These are phyloP conservation scores for Aspergillus brunneoviolaceus DNA, from an alignment of 2,329 filamentous ascomycete species.

Conservation along the genomic window DNA sequence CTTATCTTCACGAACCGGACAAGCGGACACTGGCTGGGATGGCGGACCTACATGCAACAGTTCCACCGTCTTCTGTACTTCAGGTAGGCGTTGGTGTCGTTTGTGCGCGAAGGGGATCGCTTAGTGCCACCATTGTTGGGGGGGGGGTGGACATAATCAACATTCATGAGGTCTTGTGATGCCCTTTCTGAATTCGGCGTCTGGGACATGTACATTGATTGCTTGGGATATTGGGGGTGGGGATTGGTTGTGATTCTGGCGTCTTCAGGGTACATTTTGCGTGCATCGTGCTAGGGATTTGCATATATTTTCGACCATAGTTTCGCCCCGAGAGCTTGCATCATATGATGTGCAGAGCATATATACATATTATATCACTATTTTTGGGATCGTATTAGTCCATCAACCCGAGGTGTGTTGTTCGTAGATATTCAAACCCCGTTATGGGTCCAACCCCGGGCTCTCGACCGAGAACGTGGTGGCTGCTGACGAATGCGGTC, in stretches of 20 bases:
- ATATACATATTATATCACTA: not conserved
- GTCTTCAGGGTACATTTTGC: slow-evolving; percentile 19
- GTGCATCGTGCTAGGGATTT: slow-evolving; percentile 11
- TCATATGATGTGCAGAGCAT: slow-evolving; percentile 4
- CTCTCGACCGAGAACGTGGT: slow-evolving; percentile 3
- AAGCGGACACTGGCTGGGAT: slow-evolving; percentile 2
- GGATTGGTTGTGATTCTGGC: slow-evolving; percentile 15
- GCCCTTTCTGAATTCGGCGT: slow-evolving; percentile 14
- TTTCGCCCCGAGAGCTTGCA: not conserved
- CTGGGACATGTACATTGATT: slow-evolving; percentile 28
- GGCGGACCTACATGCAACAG: slow-evolving; percentile 4
- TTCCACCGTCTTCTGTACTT: slow-evolving; percentile 4
- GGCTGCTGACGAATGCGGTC: not conserved
- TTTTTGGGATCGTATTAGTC: not conserved
- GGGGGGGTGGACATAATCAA: not conserved
- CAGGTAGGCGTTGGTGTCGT: not conserved
- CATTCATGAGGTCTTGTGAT: not conserved
- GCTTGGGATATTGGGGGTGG: slow-evolving; percentile 17
- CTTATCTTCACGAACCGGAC: slow-evolving; percentile 14
- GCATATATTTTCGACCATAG: slow-evolving; percentile 5
- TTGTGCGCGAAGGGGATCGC: not conserved
- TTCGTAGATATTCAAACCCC: not conserved
- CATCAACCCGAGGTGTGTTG: too few species aligned
- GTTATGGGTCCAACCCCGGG: not conserved
- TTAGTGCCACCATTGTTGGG: not conserved